Base-by-base conservation (phyloP, 257 asterid genomes). In the Galeopsis tetrahit region DNA sequence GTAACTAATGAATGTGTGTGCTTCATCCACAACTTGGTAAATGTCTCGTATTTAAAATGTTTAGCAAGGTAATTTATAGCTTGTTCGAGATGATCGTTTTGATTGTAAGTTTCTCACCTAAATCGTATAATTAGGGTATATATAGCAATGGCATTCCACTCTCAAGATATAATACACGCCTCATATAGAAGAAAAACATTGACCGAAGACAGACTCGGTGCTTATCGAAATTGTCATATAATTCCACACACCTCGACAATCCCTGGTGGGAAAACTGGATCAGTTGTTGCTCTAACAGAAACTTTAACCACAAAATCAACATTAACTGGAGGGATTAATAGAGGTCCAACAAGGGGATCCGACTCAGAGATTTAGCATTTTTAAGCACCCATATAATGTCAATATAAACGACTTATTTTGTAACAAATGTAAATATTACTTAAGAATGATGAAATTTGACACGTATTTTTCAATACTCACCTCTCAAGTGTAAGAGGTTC, bases 211-310 rank as follows among this genome's bases (percentile, higher is more conserved):
- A 42, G 5, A 33, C 6, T 49, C 13, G 10, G 58, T 8, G 21
- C 57, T 28, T 82, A 82, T 70, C 76, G 89, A 66, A 93, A 87
- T 78, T 86, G 85, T 21, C 95, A 88, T 62, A 79, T 51, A 13
- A 91, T 89, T 39, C 98, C 98, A 5, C 80, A 80, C 10, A 84
- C 90, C 52, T 94, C 98, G 38, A 94, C 36, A 15, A 94, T 77
- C 48, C 98, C 98, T 11, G 97, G 97, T 33, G 98, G 97, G 75
- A 93, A 94, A 36, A 89, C 96, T 2, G 97, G 91, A 70, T 94
- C 96, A 5, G 86, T 85, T 1, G 97, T 92, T 0, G 97, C 97
- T 74, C 98, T 81, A 8, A 91, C 89, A 4, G 96, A 91, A 67
- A 94, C 98, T 77, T 82, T 89, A 32, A 97, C 96, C 51, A 94